Conservation (phyloP, 495 filamentous ascomycete genomes). For the Aspergillus nanangensis region DNA sequence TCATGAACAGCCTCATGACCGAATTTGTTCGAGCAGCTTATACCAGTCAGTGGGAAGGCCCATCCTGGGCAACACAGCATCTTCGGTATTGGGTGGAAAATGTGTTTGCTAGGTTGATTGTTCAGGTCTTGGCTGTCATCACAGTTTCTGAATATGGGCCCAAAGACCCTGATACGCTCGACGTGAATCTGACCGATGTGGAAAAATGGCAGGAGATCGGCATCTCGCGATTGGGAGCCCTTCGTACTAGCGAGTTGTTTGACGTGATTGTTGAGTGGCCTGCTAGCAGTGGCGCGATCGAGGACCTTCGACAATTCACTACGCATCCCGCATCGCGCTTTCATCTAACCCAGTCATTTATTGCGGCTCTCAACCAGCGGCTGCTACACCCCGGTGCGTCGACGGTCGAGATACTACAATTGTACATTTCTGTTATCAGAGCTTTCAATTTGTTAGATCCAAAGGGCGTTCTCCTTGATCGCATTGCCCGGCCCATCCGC, state of each 20-base stretch:
- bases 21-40: conserved; percentile 59
- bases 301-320: conserved; percentile 66
- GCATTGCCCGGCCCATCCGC: conserved; percentile 77
- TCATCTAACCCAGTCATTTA: conserved; percentile 69
- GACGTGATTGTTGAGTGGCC: conserved; percentile 87
- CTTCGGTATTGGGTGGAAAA: conserved; percentile 70
- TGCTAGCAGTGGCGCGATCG: conserved; percentile 69
- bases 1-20: conserved; percentile 69
- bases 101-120: conserved; percentile 59
- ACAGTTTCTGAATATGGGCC: conserved; percentile 22
- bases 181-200: conserved; percentile 56
- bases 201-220: conserved; percentile 80
- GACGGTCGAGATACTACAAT: conserved; percentile 80
- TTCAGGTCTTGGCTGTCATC: conserved; percentile 55
- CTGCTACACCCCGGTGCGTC: conserved; percentile 85
- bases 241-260: conserved; percentile 80
- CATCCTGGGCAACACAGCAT: conserved; percentile 51
- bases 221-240: conserved; percentile 68
- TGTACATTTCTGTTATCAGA: conserved; percentile 90
- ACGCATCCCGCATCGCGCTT: conserved; percentile 51
- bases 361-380: conserved; percentile 59
- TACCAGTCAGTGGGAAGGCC: conserved; percentile 52
- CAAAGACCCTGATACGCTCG: conserved; percentile 17
- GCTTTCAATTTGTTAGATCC: conserved; percentile 86
- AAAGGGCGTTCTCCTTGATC: conserved; percentile 84